A percentile compares a stretch with the other conserved stretches of the same genome.
These are phyloP conservation scores for Draba incana DNA, from an alignment of 345 rosid species.

Conservation along the genomic window DNA sequence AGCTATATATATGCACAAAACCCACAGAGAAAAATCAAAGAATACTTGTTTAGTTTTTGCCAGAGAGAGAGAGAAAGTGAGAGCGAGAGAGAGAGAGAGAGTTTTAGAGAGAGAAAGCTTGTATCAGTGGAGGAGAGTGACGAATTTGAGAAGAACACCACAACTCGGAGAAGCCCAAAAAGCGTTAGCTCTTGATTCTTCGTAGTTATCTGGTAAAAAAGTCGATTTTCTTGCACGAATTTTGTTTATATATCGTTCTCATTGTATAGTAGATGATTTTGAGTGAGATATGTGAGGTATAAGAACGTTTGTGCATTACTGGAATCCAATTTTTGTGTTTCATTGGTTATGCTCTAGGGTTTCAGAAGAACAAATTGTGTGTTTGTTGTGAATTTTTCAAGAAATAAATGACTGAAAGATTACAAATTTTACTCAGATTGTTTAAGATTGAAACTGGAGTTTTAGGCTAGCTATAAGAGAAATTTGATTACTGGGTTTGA, in stretches of 20 bases:
- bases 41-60: conserved; percentile 26
- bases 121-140: conserved; percentile 24
- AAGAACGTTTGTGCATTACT: conserved; percentile 28
- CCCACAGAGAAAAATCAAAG: conserved; percentile 26
- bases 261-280: conserved; percentile 17
- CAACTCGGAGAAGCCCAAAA: conserved; percentile 25
- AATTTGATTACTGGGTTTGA: conserved; percentile 13
- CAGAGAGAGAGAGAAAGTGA: conserved; percentile 7
- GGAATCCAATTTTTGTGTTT: conserved; percentile 15
- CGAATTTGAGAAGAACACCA: conserved; percentile 30
- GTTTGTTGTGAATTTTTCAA: conserved; percentile 20
- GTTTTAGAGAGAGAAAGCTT: conserved; percentile 11
- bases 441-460: conserved; percentile 12
- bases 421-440: conserved; percentile 10
- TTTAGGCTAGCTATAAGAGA: neutral
- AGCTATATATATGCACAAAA: conserved; percentile 23
- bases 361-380: neutral
- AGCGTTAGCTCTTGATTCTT: conserved; percentile 16
- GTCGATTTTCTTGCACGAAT: conserved; percentile 27
- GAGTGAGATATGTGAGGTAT: conserved; percentile 17
- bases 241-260: conserved; percentile 23
- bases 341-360: conserved; percentile 38
- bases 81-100: conserved; percentile 13
- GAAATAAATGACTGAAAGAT: neutral
- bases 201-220: conserved; percentile 29